Base-by-base conservation (phyloP, 306 rosid genomes). In the Acmispon strigosus region DNA sequence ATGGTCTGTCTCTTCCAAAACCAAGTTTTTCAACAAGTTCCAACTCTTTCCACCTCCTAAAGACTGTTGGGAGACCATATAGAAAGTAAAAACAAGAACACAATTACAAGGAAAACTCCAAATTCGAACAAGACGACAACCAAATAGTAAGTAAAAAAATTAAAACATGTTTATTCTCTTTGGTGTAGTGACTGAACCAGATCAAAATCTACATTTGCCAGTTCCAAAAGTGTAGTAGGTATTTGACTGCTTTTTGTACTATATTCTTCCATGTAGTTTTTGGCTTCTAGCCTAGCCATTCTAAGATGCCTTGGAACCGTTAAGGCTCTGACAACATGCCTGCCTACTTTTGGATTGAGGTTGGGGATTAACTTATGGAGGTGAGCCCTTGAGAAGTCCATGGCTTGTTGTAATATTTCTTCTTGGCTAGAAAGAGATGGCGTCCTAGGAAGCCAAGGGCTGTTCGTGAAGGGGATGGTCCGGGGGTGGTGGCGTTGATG, bases 31-130 rank as follows among this genome's bases (percentile, higher is more conserved):
- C 75, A 49, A 80, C 75, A 2, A 83, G 80, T 43, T 75, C 87
- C 47, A 83, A 27, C 8, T 73, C 45, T 34, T 76, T 76, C 84
- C 82, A 83, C 87, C 87, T 80, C 69, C 87, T 83, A 68, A 54
- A 15, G 13, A 75, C 42, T 60, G 12, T 18, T 70, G 37, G 59
- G 2, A 36, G 43, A 47, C 1, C 7, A 1, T 78, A n/a, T n/a
- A n/a, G n/a, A n/a, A n/a, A n/a, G n/a, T 14, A 64, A n/a, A n/a
- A n/a, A n/a, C n/a, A n/a, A n/a, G n/a, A n/a, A n/a, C n/a, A n/a
- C n/a, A n/a, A n/a, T n/a, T n/a, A 42, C 16, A 37, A 0, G 12
- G 10, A 41, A 41, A 13, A 22, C 16, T 10, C 11, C 13, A 37
- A 29, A 48, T 1, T 22, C 1, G 27, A 22, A 1, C 3, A 22